Base-by-base conservation (phyloP, 2,329 filamentous ascomycete species). In the Pestalotiopsis fici region DNA sequence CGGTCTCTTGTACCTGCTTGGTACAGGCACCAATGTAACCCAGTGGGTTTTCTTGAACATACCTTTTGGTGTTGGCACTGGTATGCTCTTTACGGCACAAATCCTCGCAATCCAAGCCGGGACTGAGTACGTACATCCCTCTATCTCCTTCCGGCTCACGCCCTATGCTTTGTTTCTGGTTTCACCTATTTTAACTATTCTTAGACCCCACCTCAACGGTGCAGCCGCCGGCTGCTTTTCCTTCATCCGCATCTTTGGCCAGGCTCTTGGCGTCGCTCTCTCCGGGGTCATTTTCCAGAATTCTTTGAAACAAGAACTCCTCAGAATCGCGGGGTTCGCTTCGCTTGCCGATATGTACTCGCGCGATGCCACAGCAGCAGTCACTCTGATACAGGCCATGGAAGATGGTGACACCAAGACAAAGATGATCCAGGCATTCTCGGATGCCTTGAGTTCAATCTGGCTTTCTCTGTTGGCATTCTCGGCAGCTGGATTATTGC, bases 281-380 rank as follows among this genome's bases (percentile, higher is more conserved):
- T 88, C 88, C 2, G 90, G 91, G 3, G 88, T 90, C 37, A 85
- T 91, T 65, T 93, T 93, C 79, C 90, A 93, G 77, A 93, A 92
- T 70, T 83, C 64, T 5, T 31, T 65, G 28, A 59, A 50, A 59
- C 21, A 28, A n/a, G 39, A 25, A 18, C 64, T 65, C 21, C 28
- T 43, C 21, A 18, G 28, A 2, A 55, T 65, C 4, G 50, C 64
- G 25, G 64, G 35, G 7, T 65, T 65, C 37, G 47, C 62, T 11
- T 55, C 62, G 2, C 43, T 59, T 3, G 64, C 64, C n/a, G 64
- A 65, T 64, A 54, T 59, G 35, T 87, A 87, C 73, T 85, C 86
- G 12, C 81, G 83, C 65, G 87, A 91, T 74, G 87, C 88, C 0
- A 87, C 88, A 0, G 85, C 83, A 0, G 79, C 91, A 13, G 87